These are phyloP conservation scores for Chrysosporium queenslandicum DNA, from an alignment of 2,329 filamentous ascomycete genomes.

Conservation along the genomic window DNA sequence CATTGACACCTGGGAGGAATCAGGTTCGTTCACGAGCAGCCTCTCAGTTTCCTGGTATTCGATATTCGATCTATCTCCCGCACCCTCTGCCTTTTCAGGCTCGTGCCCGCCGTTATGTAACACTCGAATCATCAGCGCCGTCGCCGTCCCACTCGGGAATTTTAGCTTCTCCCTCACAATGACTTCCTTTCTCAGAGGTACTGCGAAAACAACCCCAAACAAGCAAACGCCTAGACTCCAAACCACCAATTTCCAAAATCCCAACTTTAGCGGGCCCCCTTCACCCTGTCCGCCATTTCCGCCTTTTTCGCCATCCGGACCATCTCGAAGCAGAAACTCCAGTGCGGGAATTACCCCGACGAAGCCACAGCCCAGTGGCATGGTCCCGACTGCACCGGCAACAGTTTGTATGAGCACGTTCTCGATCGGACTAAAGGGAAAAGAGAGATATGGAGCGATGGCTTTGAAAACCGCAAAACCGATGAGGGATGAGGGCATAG, in stretches of 20 bases:
- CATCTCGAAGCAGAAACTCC: slow-evolving; percentile 67
- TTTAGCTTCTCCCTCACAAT: slow-evolving; percentile 86
- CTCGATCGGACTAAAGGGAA: slow-evolving; percentile 86
- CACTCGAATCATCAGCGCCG: slow-evolving; percentile 83
- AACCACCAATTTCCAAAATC: slow-evolving; percentile 66
- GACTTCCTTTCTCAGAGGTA: slow-evolving; percentile 79
- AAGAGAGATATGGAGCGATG: slow-evolving; percentile 58
- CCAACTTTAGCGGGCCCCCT: slow-evolving; percentile 62
- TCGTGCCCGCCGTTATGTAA: slow-evolving; percentile 57
- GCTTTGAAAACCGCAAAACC: slow-evolving; percentile 89
- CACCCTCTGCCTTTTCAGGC: slow-evolving; percentile 31
- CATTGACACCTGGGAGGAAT: slow-evolving; percentile 21
- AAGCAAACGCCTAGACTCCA: slow-evolving; percentile 93
- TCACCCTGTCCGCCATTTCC: slow-evolving; percentile 61
- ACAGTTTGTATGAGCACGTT: slow-evolving; percentile 96
- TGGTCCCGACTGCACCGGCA: slow-evolving; percentile 87
- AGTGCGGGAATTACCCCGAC: slow-evolving; percentile 90
- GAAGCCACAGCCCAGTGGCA: slow-evolving; percentile 91
- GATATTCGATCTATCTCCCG: slow-evolving; percentile 10
- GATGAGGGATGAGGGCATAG: slow-evolving; percentile 89
- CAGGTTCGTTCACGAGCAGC: slow-evolving; percentile 29
- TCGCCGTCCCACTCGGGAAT: slow-evolving; percentile 92
- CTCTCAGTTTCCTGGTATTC: slow-evolving; percentile 24
- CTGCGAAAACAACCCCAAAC: slow-evolving; percentile 93
- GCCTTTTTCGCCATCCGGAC: slow-evolving; percentile 66